Conservation (phyloP, 2,329 filamentous ascomycete genomes). For the Colletotrichum truncatum region DNA sequence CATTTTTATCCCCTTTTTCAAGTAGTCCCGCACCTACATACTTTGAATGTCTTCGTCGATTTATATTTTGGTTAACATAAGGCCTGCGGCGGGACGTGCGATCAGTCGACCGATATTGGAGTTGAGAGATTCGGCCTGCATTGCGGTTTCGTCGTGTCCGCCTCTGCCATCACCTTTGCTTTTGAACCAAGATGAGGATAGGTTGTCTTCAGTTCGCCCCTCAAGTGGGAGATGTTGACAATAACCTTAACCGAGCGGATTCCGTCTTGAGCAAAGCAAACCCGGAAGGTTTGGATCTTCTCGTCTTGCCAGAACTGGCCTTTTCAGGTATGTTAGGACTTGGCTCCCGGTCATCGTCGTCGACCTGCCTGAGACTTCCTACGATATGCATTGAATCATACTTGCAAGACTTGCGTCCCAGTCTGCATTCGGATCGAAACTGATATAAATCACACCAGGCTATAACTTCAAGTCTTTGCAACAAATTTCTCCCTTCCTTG, state of each 20-base stretch:
- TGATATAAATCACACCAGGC: constrained; percentile 55
- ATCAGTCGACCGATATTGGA: background rate
- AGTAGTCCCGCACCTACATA: background rate
- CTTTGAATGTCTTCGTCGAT: background rate
- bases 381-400: too few species aligned
- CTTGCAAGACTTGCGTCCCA: background rate
- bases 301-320: constrained; percentile 80
- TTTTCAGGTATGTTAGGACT: constrained; percentile 74
- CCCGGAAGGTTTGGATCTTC: constrained; percentile 68
- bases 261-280: constrained; percentile 64
- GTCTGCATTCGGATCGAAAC: background rate
- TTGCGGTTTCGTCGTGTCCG: background rate
- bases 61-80: background rate
- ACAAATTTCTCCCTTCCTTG: constrained; percentile 75
- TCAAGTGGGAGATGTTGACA: constrained; percentile 73
- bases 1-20: background rate
- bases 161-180: too few species aligned
- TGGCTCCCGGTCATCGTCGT: too few species aligned
- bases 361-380: too few species aligned
- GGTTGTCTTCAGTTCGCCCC: constrained; percentile 78
- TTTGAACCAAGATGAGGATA: constrained; percentile 72
- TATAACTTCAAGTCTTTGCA: constrained; percentile 80
- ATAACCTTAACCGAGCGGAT: constrained; percentile 77
- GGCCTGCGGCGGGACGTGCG: background rate
- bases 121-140: background rate